A percentile compares a stretch with the other conserved stretches of the same genome.
Conservation (phyloP, 257 asterid species). For the Cinchona pubescens region DNA sequence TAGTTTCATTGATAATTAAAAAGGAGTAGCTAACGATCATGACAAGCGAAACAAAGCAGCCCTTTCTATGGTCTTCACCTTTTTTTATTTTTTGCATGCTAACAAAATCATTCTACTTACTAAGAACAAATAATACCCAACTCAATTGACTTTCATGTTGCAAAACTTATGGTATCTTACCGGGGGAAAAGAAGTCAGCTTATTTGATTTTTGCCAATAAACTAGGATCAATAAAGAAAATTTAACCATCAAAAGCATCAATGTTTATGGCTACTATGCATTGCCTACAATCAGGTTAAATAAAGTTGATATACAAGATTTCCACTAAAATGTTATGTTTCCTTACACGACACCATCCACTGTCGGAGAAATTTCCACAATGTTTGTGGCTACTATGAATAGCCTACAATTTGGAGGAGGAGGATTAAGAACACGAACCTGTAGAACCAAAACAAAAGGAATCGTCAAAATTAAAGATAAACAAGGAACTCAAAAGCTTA, state of each 20-base stretch:
- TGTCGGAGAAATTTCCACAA: slow-evolving; percentile 97
- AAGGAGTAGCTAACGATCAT: too few species aligned
- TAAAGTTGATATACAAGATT: neutral
- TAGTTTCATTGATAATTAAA: too few species aligned
- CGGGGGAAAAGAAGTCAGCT: neutral
- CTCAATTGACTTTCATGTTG: neutral
- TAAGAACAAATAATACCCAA: neutral
- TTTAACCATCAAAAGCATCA: neutral
- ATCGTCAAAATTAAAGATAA: slow-evolving; percentile 11
- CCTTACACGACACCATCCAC: slow-evolving; percentile 99
- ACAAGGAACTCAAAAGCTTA: neutral
- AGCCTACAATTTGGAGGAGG: slow-evolving; percentile 90
- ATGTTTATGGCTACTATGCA: too few species aligned
- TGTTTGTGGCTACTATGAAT: slow-evolving; percentile 87
- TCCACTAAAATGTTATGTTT: neutral
- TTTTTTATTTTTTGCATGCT: neutral
- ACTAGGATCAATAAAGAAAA: neutral
- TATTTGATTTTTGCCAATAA: neutral
- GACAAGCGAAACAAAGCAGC: too few species aligned
- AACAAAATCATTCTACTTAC: neutral
- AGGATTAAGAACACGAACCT: slow-evolving; percentile 88
- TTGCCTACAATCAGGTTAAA: too few species aligned
- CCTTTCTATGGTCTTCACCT: neutral
- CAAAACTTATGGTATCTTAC: neutral
- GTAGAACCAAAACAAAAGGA: slow-evolving; percentile 31